Percentiles rank a stretch among this genome's conserved stretches.
Evolutionary conservation across 495 filamentous ascomycete genomes (phyloP).

Genomic region (Penicillium egyptiacum): DNA sequence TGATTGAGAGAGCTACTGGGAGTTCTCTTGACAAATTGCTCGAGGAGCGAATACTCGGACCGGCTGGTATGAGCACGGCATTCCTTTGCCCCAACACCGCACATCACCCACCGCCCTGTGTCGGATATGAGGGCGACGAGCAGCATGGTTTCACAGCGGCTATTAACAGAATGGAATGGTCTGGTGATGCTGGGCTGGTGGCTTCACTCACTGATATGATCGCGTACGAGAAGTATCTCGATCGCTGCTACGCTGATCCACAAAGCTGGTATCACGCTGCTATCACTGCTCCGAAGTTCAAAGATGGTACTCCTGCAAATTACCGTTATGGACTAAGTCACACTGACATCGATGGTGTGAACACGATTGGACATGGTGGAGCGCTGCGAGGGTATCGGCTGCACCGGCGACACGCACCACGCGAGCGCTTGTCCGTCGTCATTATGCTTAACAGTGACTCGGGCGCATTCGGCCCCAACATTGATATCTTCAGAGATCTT

Average conservation of each 20-base stretch:
- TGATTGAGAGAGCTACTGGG: conserved; percentile 29
- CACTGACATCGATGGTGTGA: conserved; percentile 14
- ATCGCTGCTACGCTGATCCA: conserved; percentile 21
- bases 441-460: conserved; percentile 33
- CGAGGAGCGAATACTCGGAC: conserved; percentile 25
- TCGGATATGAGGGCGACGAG: conserved; percentile 38
- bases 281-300: conserved; percentile 18
- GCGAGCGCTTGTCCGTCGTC: conserved; percentile 30
- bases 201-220: conserved; percentile 40
- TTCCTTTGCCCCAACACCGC: conserved; percentile 30
- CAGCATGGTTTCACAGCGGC: conserved; percentile 20
- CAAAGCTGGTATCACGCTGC: conserved; percentile 29
- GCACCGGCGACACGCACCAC: conserved; percentile 28
- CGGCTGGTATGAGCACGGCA: conserved; percentile 36
- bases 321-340: conserved; percentile 32
- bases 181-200: conserved; percentile 38
- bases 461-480: conserved; percentile 16
- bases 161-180: conserved; percentile 36
- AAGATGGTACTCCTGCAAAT: conserved; percentile 22
- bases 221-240: conserved; percentile 33
- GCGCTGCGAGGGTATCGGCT: conserved; percentile 37
- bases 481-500: conserved; percentile 20
- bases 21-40: conserved; percentile 28
- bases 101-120: conserved; percentile 28
- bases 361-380: conserved; percentile 32